Evolutionary conservation across 768 basidiomycete species (phyloP).

Genomic region (Mycena amicta): DNA sequence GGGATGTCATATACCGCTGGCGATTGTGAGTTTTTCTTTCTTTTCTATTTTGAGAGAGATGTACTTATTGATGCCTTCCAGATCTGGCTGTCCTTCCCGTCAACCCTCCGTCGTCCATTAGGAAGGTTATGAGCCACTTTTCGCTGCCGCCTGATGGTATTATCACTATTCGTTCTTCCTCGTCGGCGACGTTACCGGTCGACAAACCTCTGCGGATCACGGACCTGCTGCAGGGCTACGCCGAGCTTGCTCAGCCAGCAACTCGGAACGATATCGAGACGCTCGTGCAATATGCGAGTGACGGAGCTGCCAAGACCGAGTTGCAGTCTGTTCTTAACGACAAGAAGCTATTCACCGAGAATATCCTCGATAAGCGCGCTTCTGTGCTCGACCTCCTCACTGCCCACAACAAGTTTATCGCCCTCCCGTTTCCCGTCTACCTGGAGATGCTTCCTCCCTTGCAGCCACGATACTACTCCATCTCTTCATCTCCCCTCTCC

Average conservation of each 20-base stretch:
- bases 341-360: constrained; percentile 30
- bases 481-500: constrained; percentile 50
- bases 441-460: constrained; percentile 45
- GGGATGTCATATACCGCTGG: constrained; percentile 10
- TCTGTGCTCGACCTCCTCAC: constrained; percentile 47
- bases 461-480: constrained; percentile 51
- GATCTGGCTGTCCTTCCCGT: not conserved
- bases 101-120: not conserved
- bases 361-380: constrained; percentile 36
- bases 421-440: constrained; percentile 37
- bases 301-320: constrained; percentile 23
- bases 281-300: constrained; percentile 30
- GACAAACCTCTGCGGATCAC: constrained; percentile 37
- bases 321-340: constrained; percentile 27
- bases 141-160: not conserved
- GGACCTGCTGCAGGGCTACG: constrained; percentile 43
- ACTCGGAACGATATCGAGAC: constrained; percentile 41
- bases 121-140: not conserved
- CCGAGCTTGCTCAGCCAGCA: constrained; percentile 50
- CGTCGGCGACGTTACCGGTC: constrained; percentile 37
- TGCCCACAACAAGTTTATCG: constrained; percentile 32
- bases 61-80: not conserved
- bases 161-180: constrained; percentile 34
- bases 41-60: not conserved
- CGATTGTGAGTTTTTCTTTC: constrained; percentile 28